These are phyloP conservation scores for Fusarium albidum DNA, from an alignment of 2,329 filamentous ascomycete genomes.

Conservation along the genomic window DNA sequence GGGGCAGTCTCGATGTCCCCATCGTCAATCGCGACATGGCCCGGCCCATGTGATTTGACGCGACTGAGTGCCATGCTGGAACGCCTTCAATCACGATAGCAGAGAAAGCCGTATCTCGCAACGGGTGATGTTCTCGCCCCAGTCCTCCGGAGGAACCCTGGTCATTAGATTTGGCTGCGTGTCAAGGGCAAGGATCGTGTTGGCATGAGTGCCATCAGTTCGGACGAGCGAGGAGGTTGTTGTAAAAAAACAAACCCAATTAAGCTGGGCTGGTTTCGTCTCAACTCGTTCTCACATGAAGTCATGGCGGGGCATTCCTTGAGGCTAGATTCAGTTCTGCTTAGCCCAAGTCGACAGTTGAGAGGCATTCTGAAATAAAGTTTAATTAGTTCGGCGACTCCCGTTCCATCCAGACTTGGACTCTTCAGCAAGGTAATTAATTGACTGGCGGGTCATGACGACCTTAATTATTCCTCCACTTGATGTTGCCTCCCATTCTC, in stretches of 20 bases:
- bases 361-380: not conserved
- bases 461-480: not conserved
- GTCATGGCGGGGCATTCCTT: constrained; percentile 14
- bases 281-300: not conserved
- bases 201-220: not conserved
- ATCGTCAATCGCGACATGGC: constrained; percentile 39
- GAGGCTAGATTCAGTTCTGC: not conserved
- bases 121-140: not conserved
- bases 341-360: constrained; percentile 14
- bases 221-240: not conserved
- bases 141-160: not conserved
- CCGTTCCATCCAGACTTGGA: not conserved
- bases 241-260: not conserved
- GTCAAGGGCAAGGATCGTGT: constrained; percentile 3
- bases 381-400: constrained; percentile 3
- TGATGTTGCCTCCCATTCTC: constrained; percentile 15
- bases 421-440: not conserved
- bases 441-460: no score
- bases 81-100: not conserved
- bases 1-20: constrained; percentile 27
- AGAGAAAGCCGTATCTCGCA: not conserved
- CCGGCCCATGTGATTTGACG: constrained; percentile 39
- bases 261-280: not conserved
- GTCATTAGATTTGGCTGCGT: not conserved
- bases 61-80: constrained; percentile 40